Percentiles rank a stretch among this genome's conserved stretches.
Evolutionary conservation across 2,329 filamentous ascomycete genomes (phyloP).

Genomic region (Xylariaceae sp.): DNA sequence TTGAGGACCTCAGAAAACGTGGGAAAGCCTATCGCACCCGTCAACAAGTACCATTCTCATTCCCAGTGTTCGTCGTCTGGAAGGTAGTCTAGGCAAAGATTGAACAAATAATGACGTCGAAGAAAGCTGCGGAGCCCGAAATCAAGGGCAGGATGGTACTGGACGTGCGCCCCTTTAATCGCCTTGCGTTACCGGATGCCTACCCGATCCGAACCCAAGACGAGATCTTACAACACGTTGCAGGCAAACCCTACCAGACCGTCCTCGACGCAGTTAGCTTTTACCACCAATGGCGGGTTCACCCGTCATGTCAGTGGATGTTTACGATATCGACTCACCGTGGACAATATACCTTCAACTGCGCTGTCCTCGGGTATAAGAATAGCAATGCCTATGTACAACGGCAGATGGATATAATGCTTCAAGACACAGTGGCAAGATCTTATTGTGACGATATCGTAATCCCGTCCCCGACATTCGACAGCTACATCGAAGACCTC

Average conservation of each 20-base stretch:
- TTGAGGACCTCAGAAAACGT: too few species aligned
- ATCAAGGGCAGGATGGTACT: not conserved
- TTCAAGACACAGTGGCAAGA: too few species aligned
- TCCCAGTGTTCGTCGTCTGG: conserved; percentile 1
- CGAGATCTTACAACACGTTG: not conserved
- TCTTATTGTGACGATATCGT: not conserved
- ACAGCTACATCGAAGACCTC: not conserved
- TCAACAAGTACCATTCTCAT: not conserved
- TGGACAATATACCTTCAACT: not conserved
- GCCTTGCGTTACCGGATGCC: not conserved
- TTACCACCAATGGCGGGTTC: too few species aligned
- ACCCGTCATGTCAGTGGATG: too few species aligned
- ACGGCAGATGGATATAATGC: not conserved
- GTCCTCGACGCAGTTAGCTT: not conserved
- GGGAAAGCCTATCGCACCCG: not conserved
- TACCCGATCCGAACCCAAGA: not conserved
- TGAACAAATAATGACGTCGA: too few species aligned
- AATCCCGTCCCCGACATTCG: not conserved
- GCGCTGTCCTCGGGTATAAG: not conserved
- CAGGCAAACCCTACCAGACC: not conserved
- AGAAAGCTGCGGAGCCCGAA: too few species aligned
- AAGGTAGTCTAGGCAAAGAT: not conserved
- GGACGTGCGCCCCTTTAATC: not conserved
- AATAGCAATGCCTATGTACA: not conserved
- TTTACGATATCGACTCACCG: not conserved